Conservation (phyloP, 768 basidiomycete genomes). For the Mycena latifolia region DNA sequence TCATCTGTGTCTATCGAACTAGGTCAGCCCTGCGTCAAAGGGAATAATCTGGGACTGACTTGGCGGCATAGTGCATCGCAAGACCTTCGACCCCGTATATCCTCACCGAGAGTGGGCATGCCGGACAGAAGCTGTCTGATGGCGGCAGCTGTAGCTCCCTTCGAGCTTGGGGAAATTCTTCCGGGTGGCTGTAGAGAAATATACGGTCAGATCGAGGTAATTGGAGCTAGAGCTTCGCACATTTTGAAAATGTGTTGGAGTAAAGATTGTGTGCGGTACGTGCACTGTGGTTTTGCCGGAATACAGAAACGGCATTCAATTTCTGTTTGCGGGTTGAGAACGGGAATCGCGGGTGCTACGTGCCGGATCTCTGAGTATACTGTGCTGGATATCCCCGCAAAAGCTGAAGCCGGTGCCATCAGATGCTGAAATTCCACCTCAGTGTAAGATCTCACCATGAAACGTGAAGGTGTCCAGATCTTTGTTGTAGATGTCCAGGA, state of each 20-base stretch:
- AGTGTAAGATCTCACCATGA: not conserved
- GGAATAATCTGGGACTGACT: not conserved
- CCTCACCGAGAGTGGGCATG: not conserved
- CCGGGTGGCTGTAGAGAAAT: not conserved
- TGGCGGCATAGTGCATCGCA: not conserved
- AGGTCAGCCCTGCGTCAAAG: too few relatives aligned
- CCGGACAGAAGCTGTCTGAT: not conserved
- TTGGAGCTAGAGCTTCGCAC: not conserved
- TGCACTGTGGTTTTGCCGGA: not conserved
- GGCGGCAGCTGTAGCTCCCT: not conserved
- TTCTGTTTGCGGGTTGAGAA: not conserved
- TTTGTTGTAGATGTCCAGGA: not conserved
- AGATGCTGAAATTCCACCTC: not conserved
- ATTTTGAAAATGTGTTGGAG: not conserved
- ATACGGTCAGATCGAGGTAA: not conserved
- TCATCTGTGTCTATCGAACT: too few relatives aligned
- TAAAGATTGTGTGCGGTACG: not conserved
- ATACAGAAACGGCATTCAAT: not conserved
- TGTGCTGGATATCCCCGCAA: not conserved
- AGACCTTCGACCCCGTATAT: conserved; percentile 1
- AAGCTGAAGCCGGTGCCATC: not conserved
- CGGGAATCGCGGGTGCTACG: not conserved
- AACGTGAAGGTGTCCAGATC: not conserved
- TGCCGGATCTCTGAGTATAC: not conserved
- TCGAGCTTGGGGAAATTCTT: not conserved